Evolutionary conservation across 352 stramenopile genomes (phyloP).

Genomic region (Globisporangium acanthophoron): DNA sequence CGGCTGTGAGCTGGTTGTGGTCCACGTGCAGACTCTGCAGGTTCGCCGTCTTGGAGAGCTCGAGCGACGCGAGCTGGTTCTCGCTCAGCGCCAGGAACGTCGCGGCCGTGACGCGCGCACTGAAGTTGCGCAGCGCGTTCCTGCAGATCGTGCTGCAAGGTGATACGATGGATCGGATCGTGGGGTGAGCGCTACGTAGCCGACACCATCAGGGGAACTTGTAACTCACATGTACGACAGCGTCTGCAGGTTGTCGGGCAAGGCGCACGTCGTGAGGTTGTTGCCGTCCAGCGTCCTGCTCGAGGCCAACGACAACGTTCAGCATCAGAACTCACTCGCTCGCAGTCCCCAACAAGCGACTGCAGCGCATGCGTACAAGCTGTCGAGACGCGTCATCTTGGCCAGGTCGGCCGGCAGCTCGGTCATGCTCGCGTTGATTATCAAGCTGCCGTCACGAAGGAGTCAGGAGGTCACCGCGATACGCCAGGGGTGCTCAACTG

Average conservation of each 20-base stretch:
- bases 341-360: too few species aligned
- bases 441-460: too few species aligned
- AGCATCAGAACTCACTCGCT: too few species aligned
- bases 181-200: too few species aligned
- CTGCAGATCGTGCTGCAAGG: background rate
- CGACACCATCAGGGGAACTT: too few species aligned
- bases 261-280: background rate
- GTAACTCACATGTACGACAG: slow-evolving; percentile 4
- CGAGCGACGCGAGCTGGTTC: slow-evolving; percentile 2
- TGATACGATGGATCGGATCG: background rate
- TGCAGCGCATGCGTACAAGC: too few species aligned
- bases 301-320: too few species aligned
- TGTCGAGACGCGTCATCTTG: too few species aligned
- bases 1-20: background rate
- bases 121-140: slow-evolving; percentile 4
- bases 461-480: too few species aligned
- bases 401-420: too few species aligned
- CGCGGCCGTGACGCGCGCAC: background rate
- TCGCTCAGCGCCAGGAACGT: background rate
- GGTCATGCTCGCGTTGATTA: too few species aligned
- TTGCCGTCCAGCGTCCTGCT: slow-evolving; percentile 1
- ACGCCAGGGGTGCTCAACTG: too few species aligned
- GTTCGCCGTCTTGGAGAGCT: slow-evolving; percentile 1
- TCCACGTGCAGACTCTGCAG: slow-evolving; percentile 1
- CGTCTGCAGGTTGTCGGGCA: slow-evolving; percentile 8